A percentile compares a stretch with the other conserved stretches of the same genome.
phyloP scores from a whole-genome alignment of 163 green algal genomes.

The Chlamydomonas reinhardtii region DNA sequence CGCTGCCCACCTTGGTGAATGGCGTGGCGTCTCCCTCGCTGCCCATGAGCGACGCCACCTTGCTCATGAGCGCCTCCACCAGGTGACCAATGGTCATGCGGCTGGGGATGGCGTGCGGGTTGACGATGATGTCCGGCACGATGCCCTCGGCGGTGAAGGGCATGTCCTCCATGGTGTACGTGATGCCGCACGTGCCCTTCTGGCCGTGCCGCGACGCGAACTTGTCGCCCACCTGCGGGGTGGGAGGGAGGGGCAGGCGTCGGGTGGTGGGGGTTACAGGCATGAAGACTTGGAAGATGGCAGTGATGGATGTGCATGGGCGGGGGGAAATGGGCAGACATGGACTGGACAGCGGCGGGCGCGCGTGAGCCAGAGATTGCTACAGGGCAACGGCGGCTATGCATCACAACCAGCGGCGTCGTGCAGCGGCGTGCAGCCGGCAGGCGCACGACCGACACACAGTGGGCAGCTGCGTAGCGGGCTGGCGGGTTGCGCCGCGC shows the following conservation, averaged over 20 bases:
- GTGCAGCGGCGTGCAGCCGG: no score
- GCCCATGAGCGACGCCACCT: conserved; percentile 86
- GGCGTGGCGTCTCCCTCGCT: conserved; percentile 97
- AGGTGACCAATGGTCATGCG: conserved; percentile 99
- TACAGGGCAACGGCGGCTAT: no score
- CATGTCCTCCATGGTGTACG: conserved; percentile 87
- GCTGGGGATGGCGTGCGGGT: conserved; percentile 97
- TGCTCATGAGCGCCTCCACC: conserved; percentile 97
- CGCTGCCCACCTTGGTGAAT: conserved; percentile 81
- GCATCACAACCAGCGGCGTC: no score
- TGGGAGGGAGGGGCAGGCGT: no score
- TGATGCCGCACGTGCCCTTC: conserved; percentile 99
- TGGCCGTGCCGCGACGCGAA: conserved; percentile 98
- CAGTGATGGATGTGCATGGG: background rate
- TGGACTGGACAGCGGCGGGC: no score
- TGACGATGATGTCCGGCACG: conserved; percentile 97
- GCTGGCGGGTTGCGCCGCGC: no score
- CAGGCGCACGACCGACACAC: no score
- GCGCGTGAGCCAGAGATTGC: no score
- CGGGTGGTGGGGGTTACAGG: no score
- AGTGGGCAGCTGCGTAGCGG: no score
- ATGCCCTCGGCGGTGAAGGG: conserved; percentile 83
- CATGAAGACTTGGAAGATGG: background rate
- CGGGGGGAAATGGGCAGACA: no score
- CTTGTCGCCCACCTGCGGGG: conserved; percentile 96